These are phyloP conservation scores for Russula dissimulans DNA, from an alignment of 768 basidiomycete species.

Conservation along the genomic window DNA sequence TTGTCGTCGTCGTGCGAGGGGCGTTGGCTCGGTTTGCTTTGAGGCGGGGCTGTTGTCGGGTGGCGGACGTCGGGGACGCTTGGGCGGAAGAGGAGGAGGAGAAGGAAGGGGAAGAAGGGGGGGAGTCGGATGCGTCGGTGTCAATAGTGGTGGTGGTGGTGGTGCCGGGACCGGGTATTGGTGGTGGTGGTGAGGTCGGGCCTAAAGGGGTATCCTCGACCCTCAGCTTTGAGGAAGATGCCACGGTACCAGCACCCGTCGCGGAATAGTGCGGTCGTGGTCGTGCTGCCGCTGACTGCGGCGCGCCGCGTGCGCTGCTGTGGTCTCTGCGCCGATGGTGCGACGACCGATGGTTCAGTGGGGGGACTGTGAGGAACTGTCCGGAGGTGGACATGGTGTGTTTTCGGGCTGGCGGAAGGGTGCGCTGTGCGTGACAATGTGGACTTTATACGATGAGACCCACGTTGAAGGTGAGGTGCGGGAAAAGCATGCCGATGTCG, in stretches of 20 bases:
- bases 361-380: conserved; percentile 11
- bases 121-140: background rate
- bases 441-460: conserved; percentile 8
- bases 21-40: no score
- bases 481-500: conserved; percentile 8
- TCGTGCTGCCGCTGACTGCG: background rate
- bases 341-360: background rate
- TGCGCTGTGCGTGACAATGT: background rate
- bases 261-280: background rate
- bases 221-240: conserved; percentile 12
- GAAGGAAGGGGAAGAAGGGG: background rate
- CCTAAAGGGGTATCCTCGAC: conserved; percentile 15
- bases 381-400: conserved; percentile 7
- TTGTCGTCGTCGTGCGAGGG: no score
- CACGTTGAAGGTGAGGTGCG: conserved; percentile 5
- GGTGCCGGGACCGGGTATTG: background rate
- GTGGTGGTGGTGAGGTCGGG: background rate
- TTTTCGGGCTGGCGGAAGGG: background rate
- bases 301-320: background rate
- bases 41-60: no score
- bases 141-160: background rate
- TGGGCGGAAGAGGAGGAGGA: no score
- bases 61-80: no score
- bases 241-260: background rate
- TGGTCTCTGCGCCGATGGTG: conserved; percentile 1